Conservation (phyloP, 371 early-diverging fungal species). For the Mortierella sp. region DNA sequence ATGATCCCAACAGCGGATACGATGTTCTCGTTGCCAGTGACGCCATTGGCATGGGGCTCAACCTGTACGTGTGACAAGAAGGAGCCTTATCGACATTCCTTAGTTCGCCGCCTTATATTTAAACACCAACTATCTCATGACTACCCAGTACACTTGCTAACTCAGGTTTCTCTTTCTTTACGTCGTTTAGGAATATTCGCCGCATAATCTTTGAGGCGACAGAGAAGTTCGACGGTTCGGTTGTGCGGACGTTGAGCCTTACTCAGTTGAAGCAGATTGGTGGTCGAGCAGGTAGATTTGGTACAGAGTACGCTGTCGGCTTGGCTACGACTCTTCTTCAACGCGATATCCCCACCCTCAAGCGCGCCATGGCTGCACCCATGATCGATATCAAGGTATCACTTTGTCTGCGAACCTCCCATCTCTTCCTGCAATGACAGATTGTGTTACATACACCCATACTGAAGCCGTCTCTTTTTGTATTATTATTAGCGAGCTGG, state of each 20-base stretch:
- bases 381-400: conserved; percentile 56
- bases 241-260: conserved; percentile 64
- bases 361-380: conserved; percentile 40
- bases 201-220: conserved; percentile 87
- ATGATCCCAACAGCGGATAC: conserved; percentile 84
- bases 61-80: conserved; percentile 74
- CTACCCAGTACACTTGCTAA: neutral
- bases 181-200: conserved; percentile 78
- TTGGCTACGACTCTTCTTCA: conserved; percentile 73
- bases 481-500: conserved; percentile 73
- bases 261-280: conserved; percentile 96
- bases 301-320: conserved; percentile 74
- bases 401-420: neutral
- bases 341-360: conserved; percentile 33
- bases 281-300: conserved; percentile 95
- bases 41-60: conserved; percentile 98
- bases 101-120: neutral
- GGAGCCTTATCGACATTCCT: neutral
- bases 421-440: neutral
- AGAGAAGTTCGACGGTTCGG: conserved; percentile 85
- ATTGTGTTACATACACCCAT: conserved; percentile 10
- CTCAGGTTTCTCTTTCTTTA: neutral
- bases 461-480: neutral
- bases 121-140: neutral
- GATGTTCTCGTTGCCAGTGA: conserved; percentile 96